phyloP scores from a whole-genome alignment of 441 rosid genomes.

The Erodium moschatum region DNA sequence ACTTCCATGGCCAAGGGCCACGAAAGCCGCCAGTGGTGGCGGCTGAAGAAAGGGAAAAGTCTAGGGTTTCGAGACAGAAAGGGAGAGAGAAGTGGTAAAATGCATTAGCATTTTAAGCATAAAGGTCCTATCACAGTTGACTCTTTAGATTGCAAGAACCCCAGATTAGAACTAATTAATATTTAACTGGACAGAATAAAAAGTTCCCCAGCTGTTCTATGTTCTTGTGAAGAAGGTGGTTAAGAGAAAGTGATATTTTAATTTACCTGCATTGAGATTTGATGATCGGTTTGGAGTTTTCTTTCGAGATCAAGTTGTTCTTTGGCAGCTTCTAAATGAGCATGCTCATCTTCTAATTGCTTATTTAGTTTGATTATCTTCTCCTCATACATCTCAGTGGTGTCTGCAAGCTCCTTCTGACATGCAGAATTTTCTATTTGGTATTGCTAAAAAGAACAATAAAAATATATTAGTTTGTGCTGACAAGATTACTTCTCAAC shows the following conservation, averaged over 20 bases:
- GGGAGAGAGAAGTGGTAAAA: no score
- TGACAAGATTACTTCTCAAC: neutral
- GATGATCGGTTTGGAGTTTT: slow-evolving; percentile 42
- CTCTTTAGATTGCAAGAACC: neutral
- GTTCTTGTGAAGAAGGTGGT: neutral
- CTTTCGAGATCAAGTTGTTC: slow-evolving; percentile 47
- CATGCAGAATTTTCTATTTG: slow-evolving; percentile 46
- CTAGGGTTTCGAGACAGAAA: no score
- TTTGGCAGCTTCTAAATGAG: slow-evolving; percentile 38
- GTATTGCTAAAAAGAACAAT: slow-evolving; percentile 39
- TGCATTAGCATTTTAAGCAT: neutral
- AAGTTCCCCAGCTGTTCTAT: neutral
- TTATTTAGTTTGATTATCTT: slow-evolving; percentile 50
- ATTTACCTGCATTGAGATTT: slow-evolving; percentile 48
- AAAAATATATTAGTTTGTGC: slow-evolving; percentile 14
- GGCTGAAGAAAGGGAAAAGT: no score
- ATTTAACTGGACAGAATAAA: neutral
- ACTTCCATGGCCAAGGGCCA: no score
- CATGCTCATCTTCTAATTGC: slow-evolving; percentile 47
- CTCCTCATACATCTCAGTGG: slow-evolving; percentile 56
- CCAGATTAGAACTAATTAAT: no score
- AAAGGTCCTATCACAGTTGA: neutral
- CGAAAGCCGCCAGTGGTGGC: no score
- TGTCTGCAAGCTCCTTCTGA: slow-evolving; percentile 67
- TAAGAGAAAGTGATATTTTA: slow-evolving; percentile 10